Base-by-base conservation (phyloP, 768 basidiomycete species). In the Sarcodon aspratus region DNA sequence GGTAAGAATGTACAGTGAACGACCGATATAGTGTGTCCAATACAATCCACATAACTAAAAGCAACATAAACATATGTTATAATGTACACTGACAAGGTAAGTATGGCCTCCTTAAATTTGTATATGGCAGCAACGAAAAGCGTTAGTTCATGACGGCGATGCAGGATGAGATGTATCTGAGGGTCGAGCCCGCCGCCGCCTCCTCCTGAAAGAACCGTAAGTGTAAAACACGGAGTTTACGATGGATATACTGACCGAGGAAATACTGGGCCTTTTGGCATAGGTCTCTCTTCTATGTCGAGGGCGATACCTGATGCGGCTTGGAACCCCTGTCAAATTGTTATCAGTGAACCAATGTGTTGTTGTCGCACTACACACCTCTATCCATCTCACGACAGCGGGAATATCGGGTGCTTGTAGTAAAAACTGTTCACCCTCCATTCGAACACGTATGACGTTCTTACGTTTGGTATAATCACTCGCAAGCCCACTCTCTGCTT, bases 371-470 rank as follows among this genome's bases (percentile, higher is more conserved):
- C 8, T 7, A 59, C 70, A 49, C 56, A 91, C 90, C 81, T 99
- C 95, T 52, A 99, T 94, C 92, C 95, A 94, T 48, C 85, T 80
- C 48, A 98, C 89, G 1, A 97, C 94, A 27, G 80, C 79, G 40
- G 80, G 73, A 36, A 92, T 82, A 59, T 87, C 83, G 45, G 73
- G 77, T 3, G 89, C 88, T 66, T 99, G 95, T 56, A 99, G 58
- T 56, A 99, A 69, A 66, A 99, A 99, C 67, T 99, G 96, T 69
- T 98, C 90, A 10, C 95, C 96, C 62, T 96, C 92, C 54, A 92
- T 69, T 50, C 95, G 68, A 31, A 98, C 79, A 17, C 96, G 75
- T 33, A 98, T 92, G 42, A 98, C 95, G 62, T 98, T 88, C 70
- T 80, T 85, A 53, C 93, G 72, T 74, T 98, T 98, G 54, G 79